Evolutionary conservation across 495 filamentous ascomycete species (phyloP).

Genomic region (Xylona heveae): DNA sequence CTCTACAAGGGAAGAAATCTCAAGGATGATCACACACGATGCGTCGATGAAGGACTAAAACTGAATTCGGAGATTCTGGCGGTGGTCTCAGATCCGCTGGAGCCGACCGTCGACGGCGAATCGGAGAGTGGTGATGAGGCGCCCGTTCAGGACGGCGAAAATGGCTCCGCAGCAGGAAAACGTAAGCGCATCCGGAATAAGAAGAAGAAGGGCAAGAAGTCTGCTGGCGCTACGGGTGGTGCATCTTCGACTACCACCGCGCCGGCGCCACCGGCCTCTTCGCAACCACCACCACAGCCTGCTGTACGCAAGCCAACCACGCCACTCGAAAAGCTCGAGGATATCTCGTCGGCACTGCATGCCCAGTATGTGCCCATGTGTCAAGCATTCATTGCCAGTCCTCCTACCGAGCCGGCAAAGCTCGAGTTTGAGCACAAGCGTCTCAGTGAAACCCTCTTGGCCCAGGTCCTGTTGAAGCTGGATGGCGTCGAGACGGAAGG

Average conservation of each 20-base stretch:
- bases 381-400: slow-evolving; percentile 34
- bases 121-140: slow-evolving; percentile 27
- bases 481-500: slow-evolving; percentile 62
- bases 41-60: slow-evolving; percentile 56
- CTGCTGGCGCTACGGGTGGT: slow-evolving; percentile 16
- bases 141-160: slow-evolving; percentile 8
- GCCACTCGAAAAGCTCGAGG: slow-evolving; percentile 49
- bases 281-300: slow-evolving; percentile 12
- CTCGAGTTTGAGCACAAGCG: slow-evolving; percentile 58
- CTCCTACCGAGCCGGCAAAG: slow-evolving; percentile 51
- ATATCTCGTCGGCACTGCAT: slow-evolving; percentile 43
- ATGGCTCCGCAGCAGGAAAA: slow-evolving; percentile 11
- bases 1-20: slow-evolving; percentile 68
- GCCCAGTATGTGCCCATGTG: slow-evolving; percentile 45
- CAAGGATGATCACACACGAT: slow-evolving; percentile 38
- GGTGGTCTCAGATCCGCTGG: slow-evolving; percentile 24
- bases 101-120: slow-evolving; percentile 23
- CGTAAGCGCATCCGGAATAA: slow-evolving; percentile 17
- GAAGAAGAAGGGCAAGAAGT: slow-evolving; percentile 19
- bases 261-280: slow-evolving; percentile 11
- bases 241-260: slow-evolving; percentile 9
- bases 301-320: slow-evolving; percentile 18
- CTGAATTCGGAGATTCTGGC: slow-evolving; percentile 58
- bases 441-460: slow-evolving; percentile 63
- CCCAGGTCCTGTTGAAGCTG: slow-evolving; percentile 64